Conservation (phyloP, 2,329 filamentous ascomycete genomes). For the Lecanicillium sp. region DNA sequence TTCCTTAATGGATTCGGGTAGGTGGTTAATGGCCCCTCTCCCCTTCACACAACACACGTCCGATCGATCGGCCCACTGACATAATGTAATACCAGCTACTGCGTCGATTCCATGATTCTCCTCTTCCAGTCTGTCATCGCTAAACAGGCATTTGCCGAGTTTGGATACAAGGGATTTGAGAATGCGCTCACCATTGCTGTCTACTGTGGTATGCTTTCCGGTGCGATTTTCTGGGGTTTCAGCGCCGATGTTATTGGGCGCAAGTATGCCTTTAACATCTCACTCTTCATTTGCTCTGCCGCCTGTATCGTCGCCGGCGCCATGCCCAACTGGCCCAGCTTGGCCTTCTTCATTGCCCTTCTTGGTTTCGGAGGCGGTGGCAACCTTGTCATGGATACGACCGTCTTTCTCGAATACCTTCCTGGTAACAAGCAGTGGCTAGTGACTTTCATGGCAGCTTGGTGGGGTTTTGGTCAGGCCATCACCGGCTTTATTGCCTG, state of each 20-base stretch:
- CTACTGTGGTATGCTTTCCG: slow-evolving; percentile 46
- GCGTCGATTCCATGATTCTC: slow-evolving; percentile 37
- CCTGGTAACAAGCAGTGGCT: slow-evolving; percentile 39
- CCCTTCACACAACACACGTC: background rate
- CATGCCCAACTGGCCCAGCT: slow-evolving; percentile 55
- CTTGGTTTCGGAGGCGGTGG: slow-evolving; percentile 52
- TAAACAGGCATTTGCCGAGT: slow-evolving; percentile 48
- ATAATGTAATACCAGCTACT: slow-evolving; percentile 29
- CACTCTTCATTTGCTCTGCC: slow-evolving; percentile 54
- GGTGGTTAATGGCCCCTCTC: slow-evolving; percentile 6
- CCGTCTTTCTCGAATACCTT: slow-evolving; percentile 44
- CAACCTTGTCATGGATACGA: slow-evolving; percentile 42
- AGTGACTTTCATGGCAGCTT: slow-evolving; percentile 34
- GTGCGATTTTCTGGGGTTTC: slow-evolving; percentile 61
- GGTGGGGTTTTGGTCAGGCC: slow-evolving; percentile 46
- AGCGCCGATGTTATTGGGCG: slow-evolving; percentile 60
- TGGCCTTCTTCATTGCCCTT: slow-evolving; percentile 56
- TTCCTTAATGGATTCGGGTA: slow-evolving; percentile 52
- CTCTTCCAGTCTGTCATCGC: slow-evolving; percentile 56
- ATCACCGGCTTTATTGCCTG: slow-evolving; percentile 35
- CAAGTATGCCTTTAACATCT: slow-evolving; percentile 60
- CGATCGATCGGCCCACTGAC: slow-evolving; percentile 9
- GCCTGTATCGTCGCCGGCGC: slow-evolving; percentile 53
- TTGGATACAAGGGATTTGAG: slow-evolving; percentile 42
- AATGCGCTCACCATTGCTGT: slow-evolving; percentile 53